Percentiles rank a stretch among this genome's conserved stretches.
Conservation (phyloP, 2,329 filamentous ascomycete species). For the Pyrenophora teres region DNA sequence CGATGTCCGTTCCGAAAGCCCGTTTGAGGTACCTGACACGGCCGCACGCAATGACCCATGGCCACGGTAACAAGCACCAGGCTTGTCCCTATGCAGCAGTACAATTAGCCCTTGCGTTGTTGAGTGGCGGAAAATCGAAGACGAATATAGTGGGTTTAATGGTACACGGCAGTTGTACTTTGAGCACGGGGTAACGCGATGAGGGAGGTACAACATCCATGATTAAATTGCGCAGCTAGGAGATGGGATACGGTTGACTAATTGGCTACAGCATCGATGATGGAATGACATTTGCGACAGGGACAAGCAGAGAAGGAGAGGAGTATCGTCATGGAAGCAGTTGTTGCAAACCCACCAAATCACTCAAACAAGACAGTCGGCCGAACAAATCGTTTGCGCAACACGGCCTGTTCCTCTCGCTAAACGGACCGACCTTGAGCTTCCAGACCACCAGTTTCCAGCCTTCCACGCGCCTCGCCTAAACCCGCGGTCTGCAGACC, state of each 20-base stretch:
- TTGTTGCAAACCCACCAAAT: not conserved
- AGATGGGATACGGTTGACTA: not conserved
- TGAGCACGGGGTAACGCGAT: slow-evolving; percentile 8
- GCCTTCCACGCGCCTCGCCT: slow-evolving; percentile 5
- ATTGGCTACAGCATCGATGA: no score
- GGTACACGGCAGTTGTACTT: slow-evolving; percentile 15
- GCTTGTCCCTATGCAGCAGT: not conserved
- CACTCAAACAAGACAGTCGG: not conserved
- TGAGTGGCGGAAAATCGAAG: slow-evolving; percentile 15
- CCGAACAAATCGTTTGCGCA: slow-evolving; percentile 1
- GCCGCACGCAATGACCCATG: slow-evolving; percentile 13
- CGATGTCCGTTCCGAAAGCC: slow-evolving; percentile 13
- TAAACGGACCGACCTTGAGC: not conserved
- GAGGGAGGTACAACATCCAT: slow-evolving; percentile 6
- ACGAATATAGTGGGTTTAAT: slow-evolving; percentile 9
- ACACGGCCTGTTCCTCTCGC: slow-evolving; percentile 4
- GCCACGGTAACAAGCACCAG: slow-evolving; percentile 10
- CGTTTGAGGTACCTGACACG: slow-evolving; percentile 13
- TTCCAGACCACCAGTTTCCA: slow-evolving; percentile 2
- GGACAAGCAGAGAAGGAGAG: not conserved
- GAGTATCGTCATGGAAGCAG: not conserved
- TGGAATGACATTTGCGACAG: slow-evolving; percentile 1
- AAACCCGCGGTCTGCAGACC: not conserved
- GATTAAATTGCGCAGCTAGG: slow-evolving; percentile 9
- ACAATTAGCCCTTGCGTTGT: slow-evolving; percentile 10